Conservation (phyloP, 768 basidiomycete species). For the Phylloporus arenicola region DNA sequence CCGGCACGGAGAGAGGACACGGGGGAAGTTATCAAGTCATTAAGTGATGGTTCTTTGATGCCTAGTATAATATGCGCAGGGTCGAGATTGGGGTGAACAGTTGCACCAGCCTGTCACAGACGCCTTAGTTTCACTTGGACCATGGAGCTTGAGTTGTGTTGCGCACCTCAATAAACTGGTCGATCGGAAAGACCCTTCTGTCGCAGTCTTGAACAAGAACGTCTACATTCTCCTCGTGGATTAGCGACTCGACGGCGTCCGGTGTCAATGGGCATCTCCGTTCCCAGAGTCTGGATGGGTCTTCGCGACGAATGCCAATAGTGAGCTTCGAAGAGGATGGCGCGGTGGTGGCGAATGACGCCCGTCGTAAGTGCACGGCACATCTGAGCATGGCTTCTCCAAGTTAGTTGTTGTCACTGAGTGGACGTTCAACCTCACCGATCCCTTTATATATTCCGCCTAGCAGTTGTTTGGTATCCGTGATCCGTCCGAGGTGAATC, state of each 20-base stretch:
- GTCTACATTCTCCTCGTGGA: constrained; percentile 48
- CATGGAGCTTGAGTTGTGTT: neutral
- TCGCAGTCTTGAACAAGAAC: constrained; percentile 77
- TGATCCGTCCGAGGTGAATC: constrained; percentile 1
- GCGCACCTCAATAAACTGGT: constrained; percentile 62
- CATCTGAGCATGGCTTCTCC: constrained; percentile 16
- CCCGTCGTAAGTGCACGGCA: constrained; percentile 15
- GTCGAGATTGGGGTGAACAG: constrained; percentile 47
- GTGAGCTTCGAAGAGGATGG: constrained; percentile 31
- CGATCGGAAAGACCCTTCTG: constrained; percentile 62
- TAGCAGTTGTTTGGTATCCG: neutral
- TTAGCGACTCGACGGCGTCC: constrained; percentile 56
- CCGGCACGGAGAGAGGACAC: constrained; percentile 23
- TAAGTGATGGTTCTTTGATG: constrained; percentile 81
- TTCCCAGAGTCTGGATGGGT: constrained; percentile 81
- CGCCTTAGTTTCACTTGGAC: neutral
- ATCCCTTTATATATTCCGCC: neutral
- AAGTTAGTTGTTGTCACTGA: neutral
- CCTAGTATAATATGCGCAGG: constrained; percentile 75
- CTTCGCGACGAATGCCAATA: constrained; percentile 68
- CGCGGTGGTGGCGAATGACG: constrained; percentile 18
- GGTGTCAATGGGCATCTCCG: constrained; percentile 81
- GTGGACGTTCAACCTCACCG: neutral
- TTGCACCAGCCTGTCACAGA: constrained; percentile 67
- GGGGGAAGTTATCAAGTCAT: constrained; percentile 50